Evolutionary conservation across 257 asterid species (phyloP).

Genomic region (Eustoma russellianum): DNA sequence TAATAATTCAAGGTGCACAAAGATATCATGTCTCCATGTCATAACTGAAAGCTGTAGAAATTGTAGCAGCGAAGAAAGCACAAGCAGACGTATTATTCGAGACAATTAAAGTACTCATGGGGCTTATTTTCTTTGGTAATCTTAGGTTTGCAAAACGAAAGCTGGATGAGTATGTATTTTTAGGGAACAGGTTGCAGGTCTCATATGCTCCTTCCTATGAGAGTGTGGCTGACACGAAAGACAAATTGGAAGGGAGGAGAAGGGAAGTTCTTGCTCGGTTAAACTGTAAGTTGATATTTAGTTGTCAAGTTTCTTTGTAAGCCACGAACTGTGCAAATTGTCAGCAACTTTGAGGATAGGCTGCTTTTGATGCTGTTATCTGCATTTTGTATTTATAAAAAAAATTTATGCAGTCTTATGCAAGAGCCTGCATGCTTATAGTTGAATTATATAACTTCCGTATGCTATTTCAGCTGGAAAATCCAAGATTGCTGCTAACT

Average conservation of each 20-base stretch:
- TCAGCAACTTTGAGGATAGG: too few relatives aligned
- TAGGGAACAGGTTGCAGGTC: conserved; percentile 62
- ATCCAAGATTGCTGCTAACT: conserved; percentile 31
- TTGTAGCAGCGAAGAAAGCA: too few relatives aligned
- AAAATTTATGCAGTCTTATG: too few relatives aligned
- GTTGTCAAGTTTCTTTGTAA: conserved; percentile 5
- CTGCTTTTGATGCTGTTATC: neutral
- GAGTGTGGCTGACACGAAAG: conserved; percentile 54
- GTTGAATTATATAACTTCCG: too few relatives aligned
- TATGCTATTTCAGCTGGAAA: conserved; percentile 37
- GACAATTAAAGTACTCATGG: too few relatives aligned
- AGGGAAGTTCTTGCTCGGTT: conserved; percentile 64
- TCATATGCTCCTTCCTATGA: conserved; percentile 71
- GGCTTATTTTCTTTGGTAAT: conserved; percentile 2
- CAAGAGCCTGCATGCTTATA: too few relatives aligned
- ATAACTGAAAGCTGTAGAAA: too few relatives aligned
- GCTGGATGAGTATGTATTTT: conserved; percentile 61
- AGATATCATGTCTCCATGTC: too few relatives aligned
- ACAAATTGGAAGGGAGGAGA: conserved; percentile 78
- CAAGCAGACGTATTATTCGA: too few relatives aligned
- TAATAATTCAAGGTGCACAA: conserved; percentile 59
- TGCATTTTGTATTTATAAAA: neutral
- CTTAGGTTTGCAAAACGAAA: conserved; percentile 82
- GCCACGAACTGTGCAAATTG: too few relatives aligned
- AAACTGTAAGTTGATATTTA: conserved; percentile 40